These are phyloP conservation scores for Russula sp. DNA, from an alignment of 768 basidiomycete genomes.

Conservation along the genomic window DNA sequence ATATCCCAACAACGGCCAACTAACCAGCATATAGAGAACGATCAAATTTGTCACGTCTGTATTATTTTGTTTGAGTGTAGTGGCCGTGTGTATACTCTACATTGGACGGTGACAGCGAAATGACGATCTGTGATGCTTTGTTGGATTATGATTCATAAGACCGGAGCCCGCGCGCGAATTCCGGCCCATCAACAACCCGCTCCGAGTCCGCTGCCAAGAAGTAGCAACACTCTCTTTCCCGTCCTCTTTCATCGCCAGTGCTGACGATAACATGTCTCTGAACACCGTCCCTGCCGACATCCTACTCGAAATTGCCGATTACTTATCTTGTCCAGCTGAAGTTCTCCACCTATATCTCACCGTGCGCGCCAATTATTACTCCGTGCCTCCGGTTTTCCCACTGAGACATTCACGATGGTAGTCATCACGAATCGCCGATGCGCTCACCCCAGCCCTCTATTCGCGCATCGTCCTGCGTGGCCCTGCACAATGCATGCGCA, in stretches of 20 bases:
- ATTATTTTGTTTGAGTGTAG: not conserved
- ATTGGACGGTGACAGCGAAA: not conserved
- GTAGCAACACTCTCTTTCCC: not conserved
- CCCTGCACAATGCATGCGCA: conserved; percentile 52
- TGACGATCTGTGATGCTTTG: too few species aligned
- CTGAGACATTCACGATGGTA: conserved; percentile 25
- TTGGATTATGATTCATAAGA: too few species aligned
- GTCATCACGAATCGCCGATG: conserved; percentile 50
- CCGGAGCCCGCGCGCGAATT: too few species aligned
- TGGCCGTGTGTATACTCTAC: not conserved
- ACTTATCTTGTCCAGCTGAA: conserved; percentile 48
- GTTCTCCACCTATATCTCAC: conserved; percentile 54
- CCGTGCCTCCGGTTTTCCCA: not conserved
- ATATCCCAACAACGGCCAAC: not conserved
- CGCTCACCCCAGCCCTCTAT: conserved; percentile 56
- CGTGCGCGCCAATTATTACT: conserved; percentile 35
- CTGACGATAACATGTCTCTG: conserved; percentile 1
- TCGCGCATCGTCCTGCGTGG: conserved; percentile 48
- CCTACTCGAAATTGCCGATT: conserved; percentile 57
- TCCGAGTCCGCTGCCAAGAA: too few species aligned
- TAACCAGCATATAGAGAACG: not conserved
- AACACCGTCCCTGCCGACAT: conserved; percentile 48
- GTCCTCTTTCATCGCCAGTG: too few species aligned
- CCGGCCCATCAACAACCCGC: too few species aligned
- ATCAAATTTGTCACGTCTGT: not conserved